Percentiles rank a stretch among this genome's conserved stretches.
These are phyloP conservation scores for Leishmania lainsoni DNA, from an alignment of 208 protist genomes.

Conservation along the genomic window DNA sequence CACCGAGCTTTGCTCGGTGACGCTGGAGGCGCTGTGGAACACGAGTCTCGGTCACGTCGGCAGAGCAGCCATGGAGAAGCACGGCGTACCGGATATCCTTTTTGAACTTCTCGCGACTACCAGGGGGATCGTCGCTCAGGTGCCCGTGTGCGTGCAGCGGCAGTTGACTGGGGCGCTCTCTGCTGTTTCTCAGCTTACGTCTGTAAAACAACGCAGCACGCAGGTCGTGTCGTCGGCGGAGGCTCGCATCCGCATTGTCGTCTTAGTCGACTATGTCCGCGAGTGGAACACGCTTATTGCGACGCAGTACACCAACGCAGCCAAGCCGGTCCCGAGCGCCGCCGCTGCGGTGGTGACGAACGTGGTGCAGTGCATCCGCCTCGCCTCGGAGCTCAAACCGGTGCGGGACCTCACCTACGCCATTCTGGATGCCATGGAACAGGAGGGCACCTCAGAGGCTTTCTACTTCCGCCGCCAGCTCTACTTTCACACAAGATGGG, in stretches of 20 bases:
- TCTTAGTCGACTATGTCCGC: constrained; percentile 54
- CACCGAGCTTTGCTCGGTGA: constrained; percentile 19
- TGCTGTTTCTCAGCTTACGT: constrained; percentile 69
- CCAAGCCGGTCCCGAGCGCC: constrained; percentile 38
- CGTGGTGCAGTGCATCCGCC: constrained; percentile 71
- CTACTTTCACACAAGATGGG: constrained; percentile 80
- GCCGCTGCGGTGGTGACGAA: constrained; percentile 77
- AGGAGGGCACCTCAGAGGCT: constrained; percentile 32
- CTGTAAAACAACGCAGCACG: constrained; percentile 53
- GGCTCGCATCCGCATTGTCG: constrained; percentile 27
- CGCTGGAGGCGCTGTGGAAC: constrained; percentile 61
- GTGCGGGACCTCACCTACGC: constrained; percentile 70
- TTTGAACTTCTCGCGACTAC: constrained; percentile 48
- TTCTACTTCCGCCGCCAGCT: constrained; percentile 83
- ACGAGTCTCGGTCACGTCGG: constrained; percentile 51
- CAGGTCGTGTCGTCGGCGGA: constrained; percentile 10
- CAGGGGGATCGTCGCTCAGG: neutral
- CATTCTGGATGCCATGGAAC: constrained; percentile 43
- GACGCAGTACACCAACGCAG: constrained; percentile 20
- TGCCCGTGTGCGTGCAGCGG: constrained; percentile 51
- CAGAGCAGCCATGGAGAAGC: constrained; percentile 46
- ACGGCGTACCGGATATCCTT: constrained; percentile 39
- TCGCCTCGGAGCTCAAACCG: constrained; percentile 72
- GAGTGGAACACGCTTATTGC: constrained; percentile 46
- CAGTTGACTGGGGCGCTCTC: constrained; percentile 72